phyloP scores from a whole-genome alignment of 441 rosid species.

The Aquilaria agallochum region DNA sequence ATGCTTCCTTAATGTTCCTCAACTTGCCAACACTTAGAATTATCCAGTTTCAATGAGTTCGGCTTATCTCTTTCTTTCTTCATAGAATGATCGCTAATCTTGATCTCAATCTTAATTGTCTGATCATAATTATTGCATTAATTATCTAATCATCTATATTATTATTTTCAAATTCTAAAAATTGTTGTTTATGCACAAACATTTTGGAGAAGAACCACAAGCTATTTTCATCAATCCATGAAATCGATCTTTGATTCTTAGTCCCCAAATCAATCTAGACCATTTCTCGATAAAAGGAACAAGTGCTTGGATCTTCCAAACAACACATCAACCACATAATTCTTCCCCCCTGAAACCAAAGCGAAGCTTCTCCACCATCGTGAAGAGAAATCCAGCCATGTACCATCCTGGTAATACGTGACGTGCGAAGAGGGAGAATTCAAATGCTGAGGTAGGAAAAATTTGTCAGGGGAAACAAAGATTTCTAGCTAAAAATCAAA shows the following conservation, averaged over 20 bases:
- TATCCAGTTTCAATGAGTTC: conserved; percentile 16
- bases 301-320: conserved; percentile 28
- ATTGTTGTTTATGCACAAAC: conserved; percentile 18
- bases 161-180: neutral
- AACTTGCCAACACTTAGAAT: conserved; percentile 22
- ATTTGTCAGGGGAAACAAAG: too few species aligned
- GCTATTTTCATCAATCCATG: conserved; percentile 46
- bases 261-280: conserved; percentile 32
- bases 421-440: conserved; percentile 15
- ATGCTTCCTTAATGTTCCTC: conserved; percentile 16
- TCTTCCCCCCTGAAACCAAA: conserved; percentile 24
- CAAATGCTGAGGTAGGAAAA: too few species aligned
- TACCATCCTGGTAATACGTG: conserved; percentile 29
- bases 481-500: too few species aligned
- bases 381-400: conserved; percentile 35
- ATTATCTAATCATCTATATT: neutral
- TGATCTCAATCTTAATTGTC: conserved; percentile 19
- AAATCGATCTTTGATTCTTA: conserved; percentile 31
- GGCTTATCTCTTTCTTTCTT: conserved; percentile 35
- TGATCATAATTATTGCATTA: neutral
- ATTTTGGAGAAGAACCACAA: conserved; percentile 35
- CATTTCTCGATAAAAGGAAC: conserved; percentile 39
- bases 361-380: conserved; percentile 18
- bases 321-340: conserved; percentile 22
- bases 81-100: conserved; percentile 1